These are phyloP conservation scores for Beauveria caledonica DNA, from an alignment of 2,329 filamentous ascomycete species.

Conservation along the genomic window DNA sequence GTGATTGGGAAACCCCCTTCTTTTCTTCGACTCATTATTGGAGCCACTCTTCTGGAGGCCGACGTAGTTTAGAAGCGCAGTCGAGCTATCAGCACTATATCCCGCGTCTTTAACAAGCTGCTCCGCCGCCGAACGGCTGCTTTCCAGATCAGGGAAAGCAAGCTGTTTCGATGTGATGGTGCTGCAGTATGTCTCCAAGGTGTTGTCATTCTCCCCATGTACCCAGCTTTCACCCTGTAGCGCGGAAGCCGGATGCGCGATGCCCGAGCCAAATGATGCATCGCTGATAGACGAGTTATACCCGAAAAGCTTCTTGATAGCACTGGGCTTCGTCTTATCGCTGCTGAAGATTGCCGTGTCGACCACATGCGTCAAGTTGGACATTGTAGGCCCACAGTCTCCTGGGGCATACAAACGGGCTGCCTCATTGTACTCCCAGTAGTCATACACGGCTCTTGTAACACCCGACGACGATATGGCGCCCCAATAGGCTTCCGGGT, in stretches of 20 bases:
- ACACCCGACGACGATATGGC: constrained; percentile 76
- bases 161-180: constrained; percentile 33
- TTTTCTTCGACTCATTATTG: not conserved
- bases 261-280: constrained; percentile 33
- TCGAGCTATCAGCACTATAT: constrained; percentile 30
- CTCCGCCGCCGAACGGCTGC: constrained; percentile 26
- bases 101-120: constrained; percentile 34
- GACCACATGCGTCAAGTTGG: constrained; percentile 45
- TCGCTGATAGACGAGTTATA: constrained; percentile 15
- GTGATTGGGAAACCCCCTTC: not conserved
- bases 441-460: constrained; percentile 69
- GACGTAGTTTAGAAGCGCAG: constrained; percentile 43
- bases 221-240: constrained; percentile 48
- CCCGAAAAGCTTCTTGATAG: constrained; percentile 35
- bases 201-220: constrained; percentile 31
- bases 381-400: constrained; percentile 56
- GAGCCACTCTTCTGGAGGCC: constrained; percentile 19
- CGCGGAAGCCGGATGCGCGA: constrained; percentile 33
- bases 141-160: constrained; percentile 33
- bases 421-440: constrained; percentile 55
- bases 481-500: constrained; percentile 71
- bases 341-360: constrained; percentile 42
- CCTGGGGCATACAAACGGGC: constrained; percentile 40
- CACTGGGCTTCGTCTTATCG: constrained; percentile 20
- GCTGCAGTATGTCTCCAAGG: constrained; percentile 41